Evolutionary conservation across 108 stramenopile genomes (phyloP).

Genomic region (Cylindrotheca fusiformis): DNA sequence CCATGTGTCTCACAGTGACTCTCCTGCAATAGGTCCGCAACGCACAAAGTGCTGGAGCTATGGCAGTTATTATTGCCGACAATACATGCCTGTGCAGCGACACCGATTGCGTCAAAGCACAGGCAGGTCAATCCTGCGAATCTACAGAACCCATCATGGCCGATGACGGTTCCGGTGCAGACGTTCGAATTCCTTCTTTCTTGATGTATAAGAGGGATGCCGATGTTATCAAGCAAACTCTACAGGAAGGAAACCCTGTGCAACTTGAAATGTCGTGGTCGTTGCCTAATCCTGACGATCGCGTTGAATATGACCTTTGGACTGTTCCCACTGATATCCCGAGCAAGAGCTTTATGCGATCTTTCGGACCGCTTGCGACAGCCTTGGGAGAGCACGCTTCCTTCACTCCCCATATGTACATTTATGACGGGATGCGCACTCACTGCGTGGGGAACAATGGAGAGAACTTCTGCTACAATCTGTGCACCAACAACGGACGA

Average conservation of each 20-base stretch:
- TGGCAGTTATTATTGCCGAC: conserved; percentile 92
- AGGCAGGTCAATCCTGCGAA: conserved; percentile 35
- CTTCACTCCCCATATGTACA: conserved; percentile 88
- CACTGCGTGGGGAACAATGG: conserved; percentile 35
- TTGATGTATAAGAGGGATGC: conserved; percentile 88
- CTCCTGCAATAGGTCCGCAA: conserved; percentile 45
- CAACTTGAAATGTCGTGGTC: conserved; percentile 85
- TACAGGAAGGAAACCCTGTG: conserved; percentile 58
- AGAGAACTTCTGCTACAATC: conserved; percentile 46
- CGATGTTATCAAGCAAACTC: conserved; percentile 65
- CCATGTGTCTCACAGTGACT: not conserved
- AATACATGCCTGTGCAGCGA: conserved; percentile 80
- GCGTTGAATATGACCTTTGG: conserved; percentile 94
- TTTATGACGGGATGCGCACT: conserved; percentile 76
- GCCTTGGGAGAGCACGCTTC: conserved; percentile 75
- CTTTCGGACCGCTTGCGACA: conserved; percentile 76
- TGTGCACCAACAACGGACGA: conserved; percentile 75
- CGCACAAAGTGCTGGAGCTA: conserved; percentile 90
- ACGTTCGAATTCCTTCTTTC: conserved; percentile 89
- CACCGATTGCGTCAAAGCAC: not conserved
- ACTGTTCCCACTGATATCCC: conserved; percentile 76
- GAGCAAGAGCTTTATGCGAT: conserved; percentile 54
- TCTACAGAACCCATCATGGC: conserved; percentile 94
- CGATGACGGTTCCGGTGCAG: conserved; percentile 91
- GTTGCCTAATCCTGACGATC: conserved; percentile 79